Base-by-base conservation (phyloP, 179 eudicot species). In the Corrigiola litoralis region DNA sequence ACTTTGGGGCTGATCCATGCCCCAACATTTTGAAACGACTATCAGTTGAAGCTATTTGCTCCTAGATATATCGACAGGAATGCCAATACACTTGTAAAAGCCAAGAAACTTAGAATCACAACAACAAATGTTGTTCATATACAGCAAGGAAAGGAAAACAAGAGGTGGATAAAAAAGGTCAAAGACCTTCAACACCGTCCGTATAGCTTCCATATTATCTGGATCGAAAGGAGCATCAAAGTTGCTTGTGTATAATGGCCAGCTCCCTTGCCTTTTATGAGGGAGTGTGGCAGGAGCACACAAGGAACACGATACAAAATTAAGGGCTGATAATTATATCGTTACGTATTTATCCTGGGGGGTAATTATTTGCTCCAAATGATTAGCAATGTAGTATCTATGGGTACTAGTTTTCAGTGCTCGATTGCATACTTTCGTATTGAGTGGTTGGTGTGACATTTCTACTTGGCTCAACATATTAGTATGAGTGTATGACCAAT, bases 1-100 rank as follows among this genome's bases (percentile, higher is more conserved):
- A 77, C 75, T 91, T 94, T 67, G 88, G 88, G 64, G 80, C 76
- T 41, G 99, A 91, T 71, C 99, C 99, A 27, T 95, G 99, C 62
- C 97, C 87, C 0, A 81, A 91, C 28, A 79, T 77, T 47, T 65
- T 88, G 69, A 95, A 95, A 80, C 81, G 87, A 61, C 67, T 95
- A 28, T 75, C 95, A 5, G 95, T 91, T 1, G 95, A 95, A 81
- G 99, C 95, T 5, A 56, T 82, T 47, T 94, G 99, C 61, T 72
- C 92, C 12, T 66, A 31, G 47, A 27, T 52, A 44, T 8, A 50
- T 50, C 31, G 33, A 55, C 40, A 18, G 2, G 31, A 25, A 21
- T 56, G 41, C 8, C 55, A 23, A 14, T 14, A 29, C 57, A 18
- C 20, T 8, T 52, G 79, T 74, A 65, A 65, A 75, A 42, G 21